Base-by-base conservation (phyloP, 495 filamentous ascomycete genomes). In the Lichenothelia convexa region DNA sequence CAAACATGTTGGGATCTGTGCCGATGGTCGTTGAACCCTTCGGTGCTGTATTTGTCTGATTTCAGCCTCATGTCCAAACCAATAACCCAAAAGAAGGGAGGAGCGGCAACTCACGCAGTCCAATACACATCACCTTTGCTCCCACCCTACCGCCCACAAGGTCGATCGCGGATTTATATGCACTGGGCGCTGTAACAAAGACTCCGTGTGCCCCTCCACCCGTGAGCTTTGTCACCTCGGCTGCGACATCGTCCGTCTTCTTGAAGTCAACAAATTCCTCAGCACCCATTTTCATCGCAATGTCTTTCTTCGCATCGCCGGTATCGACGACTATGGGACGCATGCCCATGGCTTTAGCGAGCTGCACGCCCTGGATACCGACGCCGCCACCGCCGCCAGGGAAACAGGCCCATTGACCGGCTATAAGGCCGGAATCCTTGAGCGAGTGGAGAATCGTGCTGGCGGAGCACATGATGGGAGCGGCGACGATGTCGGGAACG, bases 241-340 rank as follows among this genome's bases (percentile, higher is more conserved):
- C 51, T 0, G 53, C 47, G 5, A 61, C 43, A 34, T 67, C 56
- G 0, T 46, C 18, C 0, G 49, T 44, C 29, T 59, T 45, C 9
- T 50, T 51, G 41, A 65, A 68, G 45, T 68, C 64, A 2, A 70
- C 52, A 40, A 68, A 70, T 0, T 54, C 57, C 27, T 70, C 65
- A 11, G 65, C 64, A 7, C 65, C 64, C 56, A 68, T 61, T 36
- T 58, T 48, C 23, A 60, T 13, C 0, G 56, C 48, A 2, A 70
- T 44, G 8, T 48, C 44, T 23, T 50, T 48, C 43, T 68, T 70
- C 0, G 46, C 45, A 2, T 39, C 47, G 1, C 64, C 65, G 0
- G 51, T 58, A 34, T 70, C 65, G 5, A 68, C 54, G 8, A 63
- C 66, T 12, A 70, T 60, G 0, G 63, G 61, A 3, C 63, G 54